Evolutionary conservation across 2,329 filamentous ascomycete species (phyloP).

Genomic region (Cryphonectria radicalis): DNA sequence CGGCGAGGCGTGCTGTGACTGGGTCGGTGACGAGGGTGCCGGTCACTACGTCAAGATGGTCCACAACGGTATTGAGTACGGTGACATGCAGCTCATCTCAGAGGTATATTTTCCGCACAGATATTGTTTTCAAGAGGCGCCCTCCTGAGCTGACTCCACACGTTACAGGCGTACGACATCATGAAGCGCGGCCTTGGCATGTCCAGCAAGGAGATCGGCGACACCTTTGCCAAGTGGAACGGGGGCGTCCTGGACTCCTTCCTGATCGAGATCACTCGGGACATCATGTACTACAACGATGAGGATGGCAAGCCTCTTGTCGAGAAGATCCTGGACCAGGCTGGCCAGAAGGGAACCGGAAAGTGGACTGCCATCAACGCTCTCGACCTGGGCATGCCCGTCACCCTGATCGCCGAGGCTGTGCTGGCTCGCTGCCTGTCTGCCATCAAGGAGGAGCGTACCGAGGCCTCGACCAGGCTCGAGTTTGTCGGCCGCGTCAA

Average conservation of each 20-base stretch:
- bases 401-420: conserved; percentile 96
- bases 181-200: conserved; percentile 97
- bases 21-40: conserved; percentile 99
- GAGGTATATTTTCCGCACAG: conserved; percentile 68
- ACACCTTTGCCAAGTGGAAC: conserved; percentile 96
- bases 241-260: conserved; percentile 98
- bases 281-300: conserved; percentile 98
- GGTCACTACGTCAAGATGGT: conserved; percentile 99
- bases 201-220: conserved; percentile 90
- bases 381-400: conserved; percentile 96
- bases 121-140: background rate
- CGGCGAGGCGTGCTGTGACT: conserved; percentile 96
- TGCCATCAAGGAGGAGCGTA: conserved; percentile 91
- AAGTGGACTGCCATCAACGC: conserved; percentile 99
- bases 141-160: conserved; percentile 17
- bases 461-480: conserved; percentile 78
- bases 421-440: conserved; percentile 95
- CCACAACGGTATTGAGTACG: conserved; percentile 99
- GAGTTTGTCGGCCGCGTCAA: conserved; percentile 72
- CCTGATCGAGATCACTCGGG: conserved; percentile 98
- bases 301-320: conserved; percentile 88
- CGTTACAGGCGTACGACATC: conserved; percentile 89
- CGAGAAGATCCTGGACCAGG: conserved; percentile 98
- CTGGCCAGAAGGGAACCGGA: conserved; percentile 98
- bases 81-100: conserved; percentile 99